Evolutionary conservation across 768 basidiomycete species (phyloP).

Genomic region (Mycena filopes): DNA sequence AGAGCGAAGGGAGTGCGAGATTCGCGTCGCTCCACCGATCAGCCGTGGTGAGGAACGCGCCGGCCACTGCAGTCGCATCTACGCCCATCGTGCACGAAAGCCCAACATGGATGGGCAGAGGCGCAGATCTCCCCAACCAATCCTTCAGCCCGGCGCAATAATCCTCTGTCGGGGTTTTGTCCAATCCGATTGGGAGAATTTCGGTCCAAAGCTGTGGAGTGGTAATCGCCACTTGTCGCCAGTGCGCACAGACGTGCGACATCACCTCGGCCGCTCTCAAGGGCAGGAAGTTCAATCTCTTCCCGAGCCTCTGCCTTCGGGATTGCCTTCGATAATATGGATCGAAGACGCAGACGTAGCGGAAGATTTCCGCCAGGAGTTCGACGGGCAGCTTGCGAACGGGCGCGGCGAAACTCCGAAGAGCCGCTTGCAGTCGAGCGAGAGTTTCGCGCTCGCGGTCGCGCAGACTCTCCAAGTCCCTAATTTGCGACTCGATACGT

Average conservation of each 20-base stretch:
- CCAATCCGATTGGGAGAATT: not conserved
- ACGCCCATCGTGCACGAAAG: not conserved
- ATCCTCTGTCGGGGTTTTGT: not conserved
- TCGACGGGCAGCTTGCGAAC: not conserved
- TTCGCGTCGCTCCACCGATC: slow-evolving; percentile 4
- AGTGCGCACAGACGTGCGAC: no score
- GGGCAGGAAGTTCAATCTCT: no score
- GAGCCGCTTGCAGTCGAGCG: slow-evolving; percentile 14
- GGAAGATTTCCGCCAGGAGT: not conserved
- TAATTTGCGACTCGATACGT: no score
- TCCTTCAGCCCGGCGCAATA: not conserved
- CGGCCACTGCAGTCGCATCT: not conserved
- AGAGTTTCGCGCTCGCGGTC: not conserved
- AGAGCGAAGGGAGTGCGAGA: not conserved
- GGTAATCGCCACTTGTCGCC: slow-evolving; percentile 13
- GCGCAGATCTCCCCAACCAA: slow-evolving; percentile 22
- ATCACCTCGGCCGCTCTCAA: no score
- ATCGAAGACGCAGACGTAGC: slow-evolving; percentile 22
- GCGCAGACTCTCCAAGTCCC: not conserved
- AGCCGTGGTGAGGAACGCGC: not conserved
- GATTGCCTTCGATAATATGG: no score
- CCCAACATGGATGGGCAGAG: not conserved
- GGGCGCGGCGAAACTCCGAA: not conserved
- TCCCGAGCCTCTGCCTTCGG: no score
- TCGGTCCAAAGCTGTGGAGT: slow-evolving; percentile 21